Percentiles rank a stretch among this genome's conserved stretches.
Conservation (phyloP, 805 yeast species). For the Hanseniaspora vineae region DNA sequence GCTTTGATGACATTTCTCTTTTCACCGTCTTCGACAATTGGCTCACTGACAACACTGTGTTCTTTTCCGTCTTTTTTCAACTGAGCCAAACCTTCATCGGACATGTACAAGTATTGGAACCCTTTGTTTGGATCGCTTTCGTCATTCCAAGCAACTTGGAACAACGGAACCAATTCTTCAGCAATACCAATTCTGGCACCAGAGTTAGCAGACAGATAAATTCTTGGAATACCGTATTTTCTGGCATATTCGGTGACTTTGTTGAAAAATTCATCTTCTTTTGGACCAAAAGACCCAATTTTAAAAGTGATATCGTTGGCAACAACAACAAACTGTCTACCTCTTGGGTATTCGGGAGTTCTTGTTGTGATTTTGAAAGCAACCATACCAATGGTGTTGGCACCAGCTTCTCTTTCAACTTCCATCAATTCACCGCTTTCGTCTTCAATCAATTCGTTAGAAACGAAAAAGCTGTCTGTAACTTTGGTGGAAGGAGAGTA, state of each 20-base stretch:
- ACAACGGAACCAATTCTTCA: conserved; percentile 82
- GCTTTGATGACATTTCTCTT: conserved; percentile 70
- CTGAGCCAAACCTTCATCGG: conserved; percentile 46
- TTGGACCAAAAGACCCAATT: conserved; percentile 98
- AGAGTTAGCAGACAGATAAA: conserved; percentile 93
- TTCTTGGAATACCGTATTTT: conserved; percentile 84
- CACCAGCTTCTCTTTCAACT: conserved; percentile 91
- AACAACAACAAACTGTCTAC: conserved; percentile 83
- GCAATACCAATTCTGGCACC: conserved; percentile 99
- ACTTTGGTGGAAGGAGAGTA: conserved; percentile 39
- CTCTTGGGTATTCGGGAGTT: conserved; percentile 95
- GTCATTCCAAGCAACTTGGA: conserved; percentile 88
- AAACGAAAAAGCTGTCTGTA: conserved; percentile 67
- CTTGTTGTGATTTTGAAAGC: conserved; percentile 84
- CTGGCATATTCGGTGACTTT: conserved; percentile 88
- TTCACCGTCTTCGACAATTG: conserved; percentile 73
- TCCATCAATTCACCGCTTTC: conserved; percentile 73
- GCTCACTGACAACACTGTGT: conserved; percentile 58
- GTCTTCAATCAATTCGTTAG: conserved; percentile 72
- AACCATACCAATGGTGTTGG: conserved; percentile 93
- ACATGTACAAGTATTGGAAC: conserved; percentile 75
- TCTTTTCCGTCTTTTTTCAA: conserved; percentile 48
- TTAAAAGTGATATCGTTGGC: conserved; percentile 96
- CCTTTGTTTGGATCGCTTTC: conserved; percentile 68
- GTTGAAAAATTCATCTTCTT: conserved; percentile 84